A percentile compares a stretch with the other conserved stretches of the same genome.
Evolutionary conservation across 2,329 filamentous ascomycete genomes (phyloP).

Genomic region (Botrytis medusae): DNA sequence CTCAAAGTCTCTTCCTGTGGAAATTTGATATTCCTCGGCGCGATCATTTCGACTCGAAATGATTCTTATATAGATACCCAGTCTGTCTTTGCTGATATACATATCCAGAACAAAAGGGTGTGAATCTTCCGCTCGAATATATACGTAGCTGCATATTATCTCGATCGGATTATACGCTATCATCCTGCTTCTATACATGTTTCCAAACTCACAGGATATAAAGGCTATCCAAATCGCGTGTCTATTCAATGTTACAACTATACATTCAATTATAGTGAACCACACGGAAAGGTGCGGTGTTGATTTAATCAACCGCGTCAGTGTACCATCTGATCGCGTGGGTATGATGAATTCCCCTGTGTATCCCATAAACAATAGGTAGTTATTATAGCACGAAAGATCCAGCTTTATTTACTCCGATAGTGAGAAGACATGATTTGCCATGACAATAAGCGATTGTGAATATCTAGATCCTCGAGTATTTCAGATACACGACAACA

Average conservation of each 20-base stretch:
- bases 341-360: too few relatives aligned
- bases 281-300: too few relatives aligned
- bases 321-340: too few relatives aligned
- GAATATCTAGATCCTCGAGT: neutral
- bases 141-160: neutral
- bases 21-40: neutral
- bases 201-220: accelerated
- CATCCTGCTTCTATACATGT: neutral
- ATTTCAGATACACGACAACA: neutral
- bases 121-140: neutral
- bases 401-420: neutral
- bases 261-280: too few relatives aligned
- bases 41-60: neutral
- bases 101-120: neutral
- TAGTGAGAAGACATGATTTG: neutral
- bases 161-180: neutral
- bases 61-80: neutral
- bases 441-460: too few relatives aligned
- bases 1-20: too few relatives aligned
- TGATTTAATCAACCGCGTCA: too few relatives aligned
- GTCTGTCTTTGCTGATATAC: neutral
- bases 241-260: too few relatives aligned
- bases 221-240: accelerated
- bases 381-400: neutral
- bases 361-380: too few relatives aligned